Base-by-base conservation (phyloP, 164 flowering plant species). In the Malania oleifera region DNA sequence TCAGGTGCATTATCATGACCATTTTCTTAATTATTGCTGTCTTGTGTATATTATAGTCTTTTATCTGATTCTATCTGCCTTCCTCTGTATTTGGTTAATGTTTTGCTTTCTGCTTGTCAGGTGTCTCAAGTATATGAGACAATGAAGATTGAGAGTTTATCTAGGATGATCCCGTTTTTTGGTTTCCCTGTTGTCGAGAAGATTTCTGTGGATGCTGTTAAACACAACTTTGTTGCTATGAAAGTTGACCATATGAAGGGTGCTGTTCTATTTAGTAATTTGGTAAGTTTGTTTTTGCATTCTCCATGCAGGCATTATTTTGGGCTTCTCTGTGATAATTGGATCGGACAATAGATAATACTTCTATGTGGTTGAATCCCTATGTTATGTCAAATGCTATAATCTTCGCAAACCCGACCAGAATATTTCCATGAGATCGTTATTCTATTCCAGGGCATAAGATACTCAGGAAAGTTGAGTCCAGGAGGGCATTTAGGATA, bases 81-180 rank as follows among this genome's bases (percentile, higher is more conserved):
- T 50, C 11, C 57, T 31, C 35, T 59, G 24, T 43, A 12, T 40
- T 37, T 66, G 27, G 52, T 34, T 4, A 7, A 25, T 18, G 20
- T 34, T 19, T 11, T 37, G n/a, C 15, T 34, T 24, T 40, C 34
- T 43, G 28, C 13, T 25, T 47, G 47, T 31, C 87, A 90, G 99
- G 89, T 85, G 40, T 93, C 99, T 12, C 82, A 77, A 54, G 92
- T 90, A n/a, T 93, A 90, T 59, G 85, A 82, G 78, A 82, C 89
- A 2, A 81, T 90, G 82, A 82, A 77, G 41, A 85, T 90, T 67
- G 87, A 77, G 52, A 82, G 76, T 52, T 59, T 93, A 56, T 82
- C 92, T 20, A 62, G 34, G 71, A 80, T 85, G 89, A 77, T 93
- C 52, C 96, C 97, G 0, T 90, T 88, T 68, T 88, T 78, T 67